These are phyloP conservation scores for Fusarium tanahbumbuense DNA, from an alignment of 2,329 filamentous ascomycete species.

Conservation along the genomic window DNA sequence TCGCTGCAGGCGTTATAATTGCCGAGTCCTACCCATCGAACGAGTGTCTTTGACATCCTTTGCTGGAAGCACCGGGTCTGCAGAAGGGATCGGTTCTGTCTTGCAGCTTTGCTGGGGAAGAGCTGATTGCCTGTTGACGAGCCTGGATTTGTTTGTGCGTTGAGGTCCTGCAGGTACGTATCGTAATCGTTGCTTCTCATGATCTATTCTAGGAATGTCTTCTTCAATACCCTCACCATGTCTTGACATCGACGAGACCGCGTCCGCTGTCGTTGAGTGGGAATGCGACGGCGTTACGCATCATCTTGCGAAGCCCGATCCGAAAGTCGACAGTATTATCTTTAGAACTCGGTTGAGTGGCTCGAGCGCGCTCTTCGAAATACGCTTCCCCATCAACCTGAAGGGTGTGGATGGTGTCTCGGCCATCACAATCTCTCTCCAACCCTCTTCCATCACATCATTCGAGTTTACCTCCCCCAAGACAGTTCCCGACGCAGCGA, in stretches of 20 bases:
- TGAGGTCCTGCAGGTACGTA: constrained; percentile 6
- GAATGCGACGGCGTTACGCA: constrained; percentile 3
- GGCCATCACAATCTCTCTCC: not conserved
- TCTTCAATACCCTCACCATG: constrained; percentile 4
- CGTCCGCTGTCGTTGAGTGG: constrained; percentile 21
- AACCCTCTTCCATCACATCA: constrained; percentile 23
- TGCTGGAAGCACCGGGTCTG: constrained; percentile 27
- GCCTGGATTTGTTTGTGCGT: not conserved
- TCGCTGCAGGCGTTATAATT: constrained; percentile 23
- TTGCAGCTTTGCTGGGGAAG: constrained; percentile 23
- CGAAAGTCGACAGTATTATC: constrained; percentile 16
- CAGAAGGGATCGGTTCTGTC: constrained; percentile 12
- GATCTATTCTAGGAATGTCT: constrained; percentile 16
- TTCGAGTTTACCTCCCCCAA: constrained; percentile 1
- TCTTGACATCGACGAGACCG: constrained; percentile 17
- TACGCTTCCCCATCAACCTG: constrained; percentile 21
- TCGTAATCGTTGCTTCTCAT: not conserved
- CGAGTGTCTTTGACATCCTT: constrained; percentile 3
- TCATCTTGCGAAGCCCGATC: constrained; percentile 21
- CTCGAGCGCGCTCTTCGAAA: not conserved
- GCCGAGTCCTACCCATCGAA: constrained; percentile 29
- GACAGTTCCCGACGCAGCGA: not conserved
- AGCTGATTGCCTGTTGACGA: constrained; percentile 15
- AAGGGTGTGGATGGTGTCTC: constrained; percentile 18
- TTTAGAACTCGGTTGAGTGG: constrained; percentile 1